Evolutionary conservation across 2,329 filamentous ascomycete species (phyloP).

Genomic region (Diaporthe destruens): DNA sequence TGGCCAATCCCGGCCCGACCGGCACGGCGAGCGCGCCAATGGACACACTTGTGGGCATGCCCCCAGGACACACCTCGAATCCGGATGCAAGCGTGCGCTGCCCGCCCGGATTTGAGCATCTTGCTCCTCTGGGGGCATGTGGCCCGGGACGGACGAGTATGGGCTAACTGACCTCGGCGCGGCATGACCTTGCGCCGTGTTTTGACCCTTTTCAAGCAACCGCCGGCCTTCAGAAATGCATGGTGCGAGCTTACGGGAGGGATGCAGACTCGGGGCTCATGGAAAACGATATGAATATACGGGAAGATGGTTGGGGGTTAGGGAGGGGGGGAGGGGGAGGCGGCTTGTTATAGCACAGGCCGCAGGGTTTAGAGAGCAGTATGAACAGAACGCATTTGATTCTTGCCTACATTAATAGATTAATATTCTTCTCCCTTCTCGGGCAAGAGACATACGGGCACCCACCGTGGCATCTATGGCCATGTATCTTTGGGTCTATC

Average conservation of each 20-base stretch:
- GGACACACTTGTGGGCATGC: not conserved
- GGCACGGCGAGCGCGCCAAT: not conserved
- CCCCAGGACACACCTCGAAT: not conserved
- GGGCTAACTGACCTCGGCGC: conserved; percentile 1
- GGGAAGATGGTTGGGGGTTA: not conserved
- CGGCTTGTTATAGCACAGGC: not conserved
- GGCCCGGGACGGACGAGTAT: conserved; percentile 40
- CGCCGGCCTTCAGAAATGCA: not conserved
- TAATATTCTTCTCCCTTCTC: conserved; percentile 27
- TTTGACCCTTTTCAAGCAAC: too few species aligned
- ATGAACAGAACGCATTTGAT: conserved; percentile 40
- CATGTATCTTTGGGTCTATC: not conserved
- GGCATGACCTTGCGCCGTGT: not conserved
- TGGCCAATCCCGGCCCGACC: not conserved
- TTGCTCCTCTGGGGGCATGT: conserved; percentile 42
- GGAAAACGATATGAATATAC: not conserved
- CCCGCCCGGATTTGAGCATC: conserved; percentile 36
- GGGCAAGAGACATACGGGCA: not conserved
- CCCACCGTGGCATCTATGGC: not conserved
- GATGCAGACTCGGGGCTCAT: not conserved
- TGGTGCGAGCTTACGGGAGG: not conserved
- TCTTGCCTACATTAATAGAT: conserved; percentile 40
- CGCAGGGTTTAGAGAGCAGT: conserved; percentile 35
- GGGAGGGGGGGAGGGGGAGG: not conserved
- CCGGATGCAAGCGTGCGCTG: not conserved